Evolutionary conservation across 352 stramenopile genomes (phyloP).

Genomic region (Plasmopara halstedii): DNA sequence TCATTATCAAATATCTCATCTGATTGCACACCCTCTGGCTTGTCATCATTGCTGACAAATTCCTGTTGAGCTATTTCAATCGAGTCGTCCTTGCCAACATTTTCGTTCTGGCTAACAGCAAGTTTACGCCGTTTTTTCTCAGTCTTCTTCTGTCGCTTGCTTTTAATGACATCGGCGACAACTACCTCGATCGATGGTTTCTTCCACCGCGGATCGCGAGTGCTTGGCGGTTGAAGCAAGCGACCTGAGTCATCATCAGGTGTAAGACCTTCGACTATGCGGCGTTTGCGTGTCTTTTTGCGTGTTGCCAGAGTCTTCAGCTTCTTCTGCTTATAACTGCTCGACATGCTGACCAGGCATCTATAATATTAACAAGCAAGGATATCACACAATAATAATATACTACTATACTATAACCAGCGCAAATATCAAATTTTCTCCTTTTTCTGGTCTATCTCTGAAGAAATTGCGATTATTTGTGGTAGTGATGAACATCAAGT

Average conservation of each 20-base stretch:
- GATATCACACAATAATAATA: too few relatives aligned
- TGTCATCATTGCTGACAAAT: conserved; percentile 8
- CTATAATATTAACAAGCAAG: too few relatives aligned
- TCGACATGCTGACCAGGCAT: conserved; percentile 67
- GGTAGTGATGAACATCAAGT: too few relatives aligned
- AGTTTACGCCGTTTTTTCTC: conserved; percentile 37
- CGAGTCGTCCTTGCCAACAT: conserved; percentile 17
- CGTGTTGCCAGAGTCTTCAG: conserved; percentile 68
- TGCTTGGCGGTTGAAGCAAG: conserved; percentile 64
- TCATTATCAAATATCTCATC: conserved; percentile 4
- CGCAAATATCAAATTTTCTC: too few relatives aligned
- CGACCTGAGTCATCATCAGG: conserved; percentile 61
- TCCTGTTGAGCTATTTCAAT: conserved; percentile 19
- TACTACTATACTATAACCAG: too few relatives aligned
- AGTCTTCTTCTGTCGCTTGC: conserved; percentile 23
- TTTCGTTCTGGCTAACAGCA: conserved; percentile 5
- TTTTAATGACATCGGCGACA: conserved; percentile 25
- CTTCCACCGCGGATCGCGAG: conserved; percentile 65
- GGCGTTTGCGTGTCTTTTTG: conserved; percentile 75
- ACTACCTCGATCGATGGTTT: conserved; percentile 43
- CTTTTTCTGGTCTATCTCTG: too few relatives aligned
- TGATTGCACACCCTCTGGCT: conserved; percentile 15
- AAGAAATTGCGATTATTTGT: too few relatives aligned
- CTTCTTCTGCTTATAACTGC: conserved; percentile 83
- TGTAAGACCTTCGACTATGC: conserved; percentile 45